Evolutionary conservation across 345 rosid species (phyloP), one percentile per base, ranked within the genome.

Genomic region (Camelina hispida): DNA sequence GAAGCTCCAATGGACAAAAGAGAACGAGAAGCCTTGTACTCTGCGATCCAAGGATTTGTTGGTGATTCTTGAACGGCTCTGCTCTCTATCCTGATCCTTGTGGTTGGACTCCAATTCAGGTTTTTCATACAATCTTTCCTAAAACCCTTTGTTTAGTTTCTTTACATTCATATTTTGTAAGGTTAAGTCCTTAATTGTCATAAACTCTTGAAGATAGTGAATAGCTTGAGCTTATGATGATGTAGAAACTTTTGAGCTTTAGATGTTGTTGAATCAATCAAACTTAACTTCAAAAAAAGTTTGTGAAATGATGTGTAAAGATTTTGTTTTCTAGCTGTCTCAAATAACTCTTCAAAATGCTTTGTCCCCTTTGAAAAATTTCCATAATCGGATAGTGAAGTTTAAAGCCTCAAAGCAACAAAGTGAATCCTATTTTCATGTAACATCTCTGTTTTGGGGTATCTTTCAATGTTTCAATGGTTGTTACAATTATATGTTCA

Each of bases 31-130:
- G 91, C 93, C n/a, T 84, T 95, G 30, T 95, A 85, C 81, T 70
- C 84, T 61, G 88, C 88, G 3, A 82, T 95, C 35, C 88, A 87
- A 80, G 99, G 99, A 43, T 91, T 95, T 78, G 92, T 87, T 16
- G 97, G 99, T 54, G 74, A 84, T 57, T 83, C 89, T 91, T 95
- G 97, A 91, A 91, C 74, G 99, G 97, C 66, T 88, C 96, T 51
- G 89, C 87, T 84, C 97, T 95, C 32, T 91, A 87, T 81, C 99
- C 97, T 37, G 97, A 95, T 68, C 99, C 99, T 77, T 95, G 99
- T 83, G 97, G 99, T 8, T 95, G 96, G 97, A 94, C 93, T 78
- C 97, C 97, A 38, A 88, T 94, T 62, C 91, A 91, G 95, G 98
- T 90, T 66, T 54, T 68, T 71, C 37, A 69, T 11, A 1, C 42